phyloP scores from a whole-genome alignment of 805 yeast genomes.

The Nadsonia fulvescens region DNA sequence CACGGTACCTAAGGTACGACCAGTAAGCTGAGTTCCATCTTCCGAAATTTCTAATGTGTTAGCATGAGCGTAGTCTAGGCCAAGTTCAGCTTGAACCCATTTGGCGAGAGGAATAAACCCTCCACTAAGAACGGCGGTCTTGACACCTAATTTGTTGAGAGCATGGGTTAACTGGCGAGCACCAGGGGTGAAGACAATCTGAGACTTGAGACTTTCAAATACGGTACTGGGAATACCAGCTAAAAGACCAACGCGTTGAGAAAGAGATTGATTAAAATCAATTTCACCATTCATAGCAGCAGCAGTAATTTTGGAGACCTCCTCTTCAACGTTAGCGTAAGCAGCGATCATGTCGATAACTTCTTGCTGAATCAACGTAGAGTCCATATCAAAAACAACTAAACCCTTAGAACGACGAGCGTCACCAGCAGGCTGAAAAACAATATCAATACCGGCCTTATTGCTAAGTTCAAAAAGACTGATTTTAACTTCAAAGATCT shows the following conservation, averaged over 20 bases:
- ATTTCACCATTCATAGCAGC: slow-evolving; percentile 95
- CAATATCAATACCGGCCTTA: slow-evolving; percentile 21
- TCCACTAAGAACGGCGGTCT: slow-evolving; percentile 80
- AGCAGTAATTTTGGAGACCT: slow-evolving; percentile 78
- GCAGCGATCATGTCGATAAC: slow-evolving; percentile 93
- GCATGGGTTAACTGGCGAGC: slow-evolving; percentile 52
- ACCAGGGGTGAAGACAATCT: slow-evolving; percentile 69
- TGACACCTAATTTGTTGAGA: slow-evolving; percentile 42
- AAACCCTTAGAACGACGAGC: slow-evolving; percentile 28
- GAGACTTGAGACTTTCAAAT: slow-evolving; percentile 61
- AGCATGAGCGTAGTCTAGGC: slow-evolving; percentile 79
- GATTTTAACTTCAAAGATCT: slow-evolving; percentile 8
- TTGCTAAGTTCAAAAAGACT: slow-evolving; percentile 13
- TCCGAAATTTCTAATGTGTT: slow-evolving; percentile 32
- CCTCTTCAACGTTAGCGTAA: slow-evolving; percentile 72
- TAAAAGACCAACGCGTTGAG: slow-evolving; percentile 57
- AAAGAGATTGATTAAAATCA: slow-evolving; percentile 70
- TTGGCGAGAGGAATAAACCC: slow-evolving; percentile 85
- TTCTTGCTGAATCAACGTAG: slow-evolving; percentile 88
- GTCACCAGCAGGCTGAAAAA: slow-evolving; percentile 22
- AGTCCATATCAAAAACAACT: slow-evolving; percentile 93
- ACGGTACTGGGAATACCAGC: slow-evolving; percentile 61
- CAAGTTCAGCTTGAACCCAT: slow-evolving; percentile 46
- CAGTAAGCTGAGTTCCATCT: slow-evolving; percentile 38
- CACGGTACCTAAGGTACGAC: slow-evolving; percentile 59